These are phyloP conservation scores for Aspergillus steynii DNA, from an alignment of 495 filamentous ascomycete genomes.

Conservation along the genomic window DNA sequence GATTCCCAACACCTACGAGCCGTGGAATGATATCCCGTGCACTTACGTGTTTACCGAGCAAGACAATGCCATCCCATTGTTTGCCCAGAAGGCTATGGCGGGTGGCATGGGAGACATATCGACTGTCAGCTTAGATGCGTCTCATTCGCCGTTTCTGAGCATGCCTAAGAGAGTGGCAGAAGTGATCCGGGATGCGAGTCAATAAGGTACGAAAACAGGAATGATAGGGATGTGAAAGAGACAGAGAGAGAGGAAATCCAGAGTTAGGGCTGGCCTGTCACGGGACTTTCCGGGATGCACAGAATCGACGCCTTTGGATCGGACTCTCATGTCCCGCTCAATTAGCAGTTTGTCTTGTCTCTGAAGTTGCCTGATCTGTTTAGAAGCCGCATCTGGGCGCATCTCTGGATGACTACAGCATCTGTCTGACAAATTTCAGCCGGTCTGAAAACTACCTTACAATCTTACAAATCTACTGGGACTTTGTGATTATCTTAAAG, in stretches of 20 bases:
- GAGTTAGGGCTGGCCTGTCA: neutral
- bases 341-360: too few species aligned
- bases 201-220: neutral
- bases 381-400: too few species aligned
- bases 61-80: neutral
- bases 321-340: too few species aligned
- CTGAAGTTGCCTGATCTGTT: too few species aligned
- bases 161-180: neutral
- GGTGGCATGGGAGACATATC: neutral
- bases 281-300: neutral
- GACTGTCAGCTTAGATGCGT: neutral
- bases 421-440: too few species aligned
- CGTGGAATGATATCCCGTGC: neutral
- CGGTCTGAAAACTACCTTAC: too few species aligned
- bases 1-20: neutral
- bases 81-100: neutral
- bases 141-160: neutral
- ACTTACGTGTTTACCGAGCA: conserved; percentile 3
- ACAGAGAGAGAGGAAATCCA: neutral
- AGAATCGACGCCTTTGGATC: too few species aligned
- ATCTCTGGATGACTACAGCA: too few species aligned
- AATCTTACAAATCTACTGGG: too few species aligned
- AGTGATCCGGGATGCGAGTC: neutral
- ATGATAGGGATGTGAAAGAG: neutral
- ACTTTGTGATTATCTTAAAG: too few species aligned